Conservation (phyloP, 352 stramenopile genomes). For the Phytophthora syringae region DNA sequence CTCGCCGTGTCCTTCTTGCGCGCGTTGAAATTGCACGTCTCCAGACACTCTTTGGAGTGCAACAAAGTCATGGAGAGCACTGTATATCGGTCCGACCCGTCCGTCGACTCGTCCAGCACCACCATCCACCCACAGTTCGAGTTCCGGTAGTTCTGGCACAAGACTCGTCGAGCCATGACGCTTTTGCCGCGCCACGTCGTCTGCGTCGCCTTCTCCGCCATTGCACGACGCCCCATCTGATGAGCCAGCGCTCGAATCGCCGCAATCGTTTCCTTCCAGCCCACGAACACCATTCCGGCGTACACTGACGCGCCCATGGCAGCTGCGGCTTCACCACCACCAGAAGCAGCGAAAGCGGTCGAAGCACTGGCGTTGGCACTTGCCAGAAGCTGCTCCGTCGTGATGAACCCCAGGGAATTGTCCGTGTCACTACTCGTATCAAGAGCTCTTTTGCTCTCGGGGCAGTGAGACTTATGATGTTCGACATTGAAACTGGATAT, state of each 20-base stretch:
- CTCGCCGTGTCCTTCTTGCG: conserved; percentile 47
- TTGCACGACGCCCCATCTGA: conserved; percentile 60
- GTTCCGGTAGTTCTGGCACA: conserved; percentile 82
- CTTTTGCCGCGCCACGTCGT: conserved; percentile 51
- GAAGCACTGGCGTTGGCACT: conserved; percentile 17
- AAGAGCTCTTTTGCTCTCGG: conserved; percentile 27
- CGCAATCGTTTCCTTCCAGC: conserved; percentile 67
- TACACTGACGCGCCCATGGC: conserved; percentile 44
- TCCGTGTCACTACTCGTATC: neutral
- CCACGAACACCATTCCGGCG: conserved; percentile 51
- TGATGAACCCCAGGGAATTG: conserved; percentile 37
- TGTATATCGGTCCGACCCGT: conserved; percentile 50
- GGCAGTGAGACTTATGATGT: conserved; percentile 71
- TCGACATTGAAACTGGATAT: conserved; percentile 74
- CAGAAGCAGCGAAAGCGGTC: conserved; percentile 2
- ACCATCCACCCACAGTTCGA: conserved; percentile 76
- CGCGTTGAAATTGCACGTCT: conserved; percentile 81
- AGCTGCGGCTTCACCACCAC: neutral
- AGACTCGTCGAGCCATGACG: conserved; percentile 55
- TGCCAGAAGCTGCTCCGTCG: conserved; percentile 21
- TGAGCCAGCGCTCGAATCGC: conserved; percentile 59
- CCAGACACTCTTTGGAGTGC: conserved; percentile 78
- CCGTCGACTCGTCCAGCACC: conserved; percentile 54
- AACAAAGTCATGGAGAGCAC: conserved; percentile 63
- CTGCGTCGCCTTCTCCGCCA: conserved; percentile 56